Conservation (phyloP, 768 basidiomycete genomes). For the Psilocybe cubensis region DNA sequence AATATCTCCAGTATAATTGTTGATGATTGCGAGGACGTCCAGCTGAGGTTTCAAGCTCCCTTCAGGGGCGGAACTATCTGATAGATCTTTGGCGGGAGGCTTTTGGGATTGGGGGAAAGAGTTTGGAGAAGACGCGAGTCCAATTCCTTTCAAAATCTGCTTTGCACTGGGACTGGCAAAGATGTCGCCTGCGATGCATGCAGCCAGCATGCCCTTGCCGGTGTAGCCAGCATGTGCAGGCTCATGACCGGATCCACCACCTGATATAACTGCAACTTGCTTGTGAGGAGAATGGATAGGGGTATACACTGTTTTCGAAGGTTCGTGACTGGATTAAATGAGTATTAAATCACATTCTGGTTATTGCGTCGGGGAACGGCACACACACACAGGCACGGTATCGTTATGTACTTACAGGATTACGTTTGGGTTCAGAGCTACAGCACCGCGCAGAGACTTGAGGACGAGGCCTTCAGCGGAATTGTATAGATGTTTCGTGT, state of each 20-base stretch:
- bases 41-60: too few relatives aligned
- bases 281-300: slow-evolving; percentile 18
- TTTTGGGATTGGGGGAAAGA: too few relatives aligned
- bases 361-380: not conserved
- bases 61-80: too few relatives aligned
- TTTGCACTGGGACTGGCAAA: slow-evolving; percentile 67
- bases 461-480: slow-evolving; percentile 46
- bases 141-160: slow-evolving; percentile 54
- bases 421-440: slow-evolving; percentile 43
- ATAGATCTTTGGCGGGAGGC: too few relatives aligned
- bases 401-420: slow-evolving; percentile 33
- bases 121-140: slow-evolving; percentile 45
- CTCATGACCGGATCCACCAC: slow-evolving; percentile 62
- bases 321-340: slow-evolving; percentile 30
- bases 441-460: slow-evolving; percentile 43
- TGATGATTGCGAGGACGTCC: slow-evolving; percentile 44
- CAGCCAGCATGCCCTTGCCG: slow-evolving; percentile 57
- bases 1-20: slow-evolving; percentile 59
- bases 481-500: slow-evolving; percentile 44
- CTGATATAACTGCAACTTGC: slow-evolving; percentile 46
- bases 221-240: slow-evolving; percentile 62
- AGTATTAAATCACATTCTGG: not conserved
- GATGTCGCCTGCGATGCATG: slow-evolving; percentile 62
- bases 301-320: slow-evolving; percentile 32
- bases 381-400: not conserved